A percentile compares a stretch with the other conserved stretches of the same genome.
phyloP scores from a whole-genome alignment of 2,329 filamentous ascomycete species.

The Alternaria gaisen region DNA sequence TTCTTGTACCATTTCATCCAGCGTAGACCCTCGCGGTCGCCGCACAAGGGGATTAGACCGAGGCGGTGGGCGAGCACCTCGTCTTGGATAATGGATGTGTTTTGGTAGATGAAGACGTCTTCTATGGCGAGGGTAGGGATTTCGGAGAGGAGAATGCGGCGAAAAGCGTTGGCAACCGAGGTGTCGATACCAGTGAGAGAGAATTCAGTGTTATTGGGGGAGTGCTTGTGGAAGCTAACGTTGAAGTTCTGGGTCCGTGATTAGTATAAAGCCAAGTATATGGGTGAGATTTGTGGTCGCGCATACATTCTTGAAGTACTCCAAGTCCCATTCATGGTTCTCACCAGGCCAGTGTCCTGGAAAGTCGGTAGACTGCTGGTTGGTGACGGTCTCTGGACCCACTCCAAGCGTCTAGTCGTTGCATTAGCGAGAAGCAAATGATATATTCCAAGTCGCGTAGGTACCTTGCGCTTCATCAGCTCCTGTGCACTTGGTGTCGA shows the following conservation, averaged over 20 bases:
- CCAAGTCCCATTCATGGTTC: conserved; percentile 80
- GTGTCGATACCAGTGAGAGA: conserved; percentile 92
- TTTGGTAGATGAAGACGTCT: conserved; percentile 91
- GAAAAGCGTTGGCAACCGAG: conserved; percentile 94
- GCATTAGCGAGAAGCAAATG: conserved; percentile 12
- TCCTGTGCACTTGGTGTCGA: conserved; percentile 59
- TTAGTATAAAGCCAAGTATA: not conserved
- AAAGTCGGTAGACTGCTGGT: conserved; percentile 90
- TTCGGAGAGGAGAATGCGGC: conserved; percentile 93
- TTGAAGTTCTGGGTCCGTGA: conserved; percentile 64
- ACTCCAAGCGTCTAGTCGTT: conserved; percentile 77
- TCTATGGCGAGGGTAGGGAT: conserved; percentile 95
- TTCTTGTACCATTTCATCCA: conserved; percentile 86
- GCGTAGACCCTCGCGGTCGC: conserved; percentile 77
- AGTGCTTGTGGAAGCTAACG: conserved; percentile 85
- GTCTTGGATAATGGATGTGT: conserved; percentile 97
- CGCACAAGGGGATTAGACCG: conserved; percentile 88
- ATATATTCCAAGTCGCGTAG: conserved; percentile 30
- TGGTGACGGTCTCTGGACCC: conserved; percentile 87
- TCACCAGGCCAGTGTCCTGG: conserved; percentile 91
- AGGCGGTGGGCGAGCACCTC: conserved; percentile 92
- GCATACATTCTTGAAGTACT: conserved; percentile 70
- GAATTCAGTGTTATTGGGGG: conserved; percentile 80
- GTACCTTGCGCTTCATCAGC: conserved; percentile 69
- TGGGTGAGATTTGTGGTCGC: not conserved